Conservation (phyloP, 2,329 filamentous ascomycete genomes). For the Remersonia thermophila region DNA sequence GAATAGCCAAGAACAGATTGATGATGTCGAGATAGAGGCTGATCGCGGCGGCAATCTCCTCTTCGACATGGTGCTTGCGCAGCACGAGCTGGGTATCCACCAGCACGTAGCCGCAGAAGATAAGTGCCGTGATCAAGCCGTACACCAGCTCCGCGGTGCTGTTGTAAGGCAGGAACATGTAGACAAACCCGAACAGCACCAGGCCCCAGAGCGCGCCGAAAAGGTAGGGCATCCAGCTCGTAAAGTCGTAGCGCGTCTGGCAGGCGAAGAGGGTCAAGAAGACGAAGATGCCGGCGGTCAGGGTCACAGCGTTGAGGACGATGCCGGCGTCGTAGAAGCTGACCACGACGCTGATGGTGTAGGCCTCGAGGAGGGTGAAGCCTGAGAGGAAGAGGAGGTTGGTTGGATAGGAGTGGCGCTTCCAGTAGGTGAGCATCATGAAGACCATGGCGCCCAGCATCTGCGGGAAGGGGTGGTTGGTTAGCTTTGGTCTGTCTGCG, state of each 20-base stretch:
- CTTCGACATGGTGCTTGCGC: constrained; percentile 92
- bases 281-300: constrained; percentile 75
- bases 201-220: constrained; percentile 84
- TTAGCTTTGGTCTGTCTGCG: too few species aligned
- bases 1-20: constrained; percentile 91
- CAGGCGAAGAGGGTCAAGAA: constrained; percentile 80
- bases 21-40: constrained; percentile 92
- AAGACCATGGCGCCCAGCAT: constrained; percentile 73
- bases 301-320: constrained; percentile 78
- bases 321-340: constrained; percentile 77
- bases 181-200: constrained; percentile 86
- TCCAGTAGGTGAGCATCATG: constrained; percentile 86
- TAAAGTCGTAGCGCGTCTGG: constrained; percentile 98
- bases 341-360: constrained; percentile 83
- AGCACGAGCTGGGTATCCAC: constrained; percentile 94
- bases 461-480: constrained; percentile 21
- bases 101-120: constrained; percentile 91
- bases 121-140: constrained; percentile 65
- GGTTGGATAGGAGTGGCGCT: constrained; percentile 86
- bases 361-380: constrained; percentile 88
- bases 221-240: constrained; percentile 89
- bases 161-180: constrained; percentile 73
- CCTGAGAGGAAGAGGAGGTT: constrained; percentile 85
- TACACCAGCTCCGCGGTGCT: constrained; percentile 78
- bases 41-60: constrained; percentile 92